Evolutionary conservation across 805 yeast genomes (phyloP), one percentile per base, ranked within the genome.

Genomic region (Hemisphaericaspora nanyangensis): DNA sequence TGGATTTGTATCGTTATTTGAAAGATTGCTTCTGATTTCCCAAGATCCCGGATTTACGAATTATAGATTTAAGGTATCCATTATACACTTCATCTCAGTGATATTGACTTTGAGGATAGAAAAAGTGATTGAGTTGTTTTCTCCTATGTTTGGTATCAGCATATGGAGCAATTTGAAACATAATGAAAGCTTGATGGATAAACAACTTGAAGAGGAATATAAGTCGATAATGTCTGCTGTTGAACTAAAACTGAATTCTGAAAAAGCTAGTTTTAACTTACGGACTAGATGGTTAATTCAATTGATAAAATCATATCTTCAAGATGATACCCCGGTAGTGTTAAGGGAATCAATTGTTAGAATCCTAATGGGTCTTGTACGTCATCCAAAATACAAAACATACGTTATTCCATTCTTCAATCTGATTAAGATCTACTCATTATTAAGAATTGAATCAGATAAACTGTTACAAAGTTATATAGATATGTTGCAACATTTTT

Each of bases 1-100:
- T 4, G 35, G 24, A 6, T 17, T 13, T 4, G 6, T 24, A 19
- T 18, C 12, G 17, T 6, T 33, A 22, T 22, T 33, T 17, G 22
- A 24, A 12, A 15, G 35, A 17, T 33, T 33, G 15, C 36, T 3
- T 58, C 59, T 25, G 47, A 46, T 11, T 8, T 16, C 29, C 13
- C 35, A 33, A 17, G 35, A 33, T 24, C 17, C 16, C 6, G 6
- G 13, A 15, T 33, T 33, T 13, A 28, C 22, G 8, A 33, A 33
- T 17, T 15, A 12, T 3, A 22, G 35, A 15, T 33, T 33, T 13
- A 33, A 15, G n/a, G 17, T 33, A 10, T 13, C 29, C 4, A 15
- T 19, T 6, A 16, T 33, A 5, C 15, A 12, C 16, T 33, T 33
- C 8, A 26, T 33, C 24, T 24, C 25, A 6, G 12, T 20, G 22